phyloP scores from a whole-genome alignment of 306 rosid species.

The Ziziphus jujuba region DNA sequence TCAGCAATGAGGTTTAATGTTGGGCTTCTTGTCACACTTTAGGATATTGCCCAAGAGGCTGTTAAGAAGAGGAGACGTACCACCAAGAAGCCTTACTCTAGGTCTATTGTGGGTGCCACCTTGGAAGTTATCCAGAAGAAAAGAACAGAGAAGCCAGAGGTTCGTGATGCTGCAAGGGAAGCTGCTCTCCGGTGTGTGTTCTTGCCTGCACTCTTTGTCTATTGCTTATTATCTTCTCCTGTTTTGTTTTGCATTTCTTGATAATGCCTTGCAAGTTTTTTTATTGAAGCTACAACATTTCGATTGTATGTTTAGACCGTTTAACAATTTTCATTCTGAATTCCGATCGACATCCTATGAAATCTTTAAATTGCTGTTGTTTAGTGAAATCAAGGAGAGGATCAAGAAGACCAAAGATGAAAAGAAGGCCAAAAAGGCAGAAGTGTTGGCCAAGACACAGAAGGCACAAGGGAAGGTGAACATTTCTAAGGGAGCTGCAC shows the following conservation, averaged over 20 bases:
- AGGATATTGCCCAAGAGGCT: constrained; percentile 81
- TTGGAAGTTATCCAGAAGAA: constrained; percentile 70
- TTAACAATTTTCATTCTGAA: not conserved
- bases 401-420: constrained; percentile 88
- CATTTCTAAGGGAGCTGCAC: constrained; percentile 51
- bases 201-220: not conserved
- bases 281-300: not conserved
- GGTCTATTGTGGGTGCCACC: constrained; percentile 70
- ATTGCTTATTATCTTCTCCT: not conserved
- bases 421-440: constrained; percentile 88
- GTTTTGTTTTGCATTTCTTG: not conserved
- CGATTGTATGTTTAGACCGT: not conserved
- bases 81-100: constrained; percentile 68
- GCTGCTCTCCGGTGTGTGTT: constrained; percentile 66
- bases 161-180: constrained; percentile 82
- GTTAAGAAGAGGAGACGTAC: constrained; percentile 74
- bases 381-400: constrained; percentile 83
- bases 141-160: constrained; percentile 68
- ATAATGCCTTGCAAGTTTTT: not conserved
- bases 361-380: not conserved
- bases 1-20: not conserved
- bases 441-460: constrained; percentile 59
- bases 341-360: not conserved
- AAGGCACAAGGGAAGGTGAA: constrained; percentile 56
- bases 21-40: not conserved